These are phyloP conservation scores for Vanderwaltozyma yarrowii DNA, from an alignment of 805 yeast genomes.

Conservation along the genomic window DNA sequence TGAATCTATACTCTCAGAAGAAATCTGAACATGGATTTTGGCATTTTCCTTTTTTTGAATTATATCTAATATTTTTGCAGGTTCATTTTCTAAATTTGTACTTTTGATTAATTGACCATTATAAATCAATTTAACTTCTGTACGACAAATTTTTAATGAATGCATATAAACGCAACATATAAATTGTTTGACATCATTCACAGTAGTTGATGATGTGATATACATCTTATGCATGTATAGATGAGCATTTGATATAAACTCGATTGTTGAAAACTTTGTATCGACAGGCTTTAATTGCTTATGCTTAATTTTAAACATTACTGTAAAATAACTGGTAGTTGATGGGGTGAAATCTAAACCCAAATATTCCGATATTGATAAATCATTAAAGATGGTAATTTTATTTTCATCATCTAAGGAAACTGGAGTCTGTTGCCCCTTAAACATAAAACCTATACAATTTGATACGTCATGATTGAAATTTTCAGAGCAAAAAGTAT, in stretches of 20 bases:
- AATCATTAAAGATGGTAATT: slow-evolving; percentile 11
- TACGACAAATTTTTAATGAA: slow-evolving; percentile 10
- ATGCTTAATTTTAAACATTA: slow-evolving; percentile 22
- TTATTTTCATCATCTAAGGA: slow-evolving; percentile 8
- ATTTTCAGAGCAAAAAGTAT: slow-evolving; percentile 9
- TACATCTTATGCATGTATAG: slow-evolving; percentile 15
- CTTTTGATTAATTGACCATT: slow-evolving; percentile 19
- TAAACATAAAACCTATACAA: slow-evolving; percentile 14
- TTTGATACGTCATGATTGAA: slow-evolving; percentile 11
- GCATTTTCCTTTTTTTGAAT: slow-evolving; percentile 9
- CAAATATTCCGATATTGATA: slow-evolving; percentile 21
- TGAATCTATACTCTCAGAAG: slow-evolving; percentile 14
- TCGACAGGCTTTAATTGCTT: slow-evolving; percentile 6
- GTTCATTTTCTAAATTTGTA: slow-evolving; percentile 4
- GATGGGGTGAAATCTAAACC: slow-evolving; percentile 30
- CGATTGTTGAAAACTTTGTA: slow-evolving; percentile 9
- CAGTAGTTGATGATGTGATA: slow-evolving; percentile 16
- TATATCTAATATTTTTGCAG: slow-evolving; percentile 11
- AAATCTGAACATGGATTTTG: slow-evolving; percentile 21
- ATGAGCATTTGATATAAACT: slow-evolving; percentile 19
- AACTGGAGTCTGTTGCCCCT: slow-evolving; percentile 13
- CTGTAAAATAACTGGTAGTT: slow-evolving; percentile 20
- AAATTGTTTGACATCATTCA: slow-evolving; percentile 20
- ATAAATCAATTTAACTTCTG: slow-evolving; percentile 21
- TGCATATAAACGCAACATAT: slow-evolving; percentile 19